phyloP scores from a whole-genome alignment of 441 rosid genomes.

The Erodium texanum region DNA sequence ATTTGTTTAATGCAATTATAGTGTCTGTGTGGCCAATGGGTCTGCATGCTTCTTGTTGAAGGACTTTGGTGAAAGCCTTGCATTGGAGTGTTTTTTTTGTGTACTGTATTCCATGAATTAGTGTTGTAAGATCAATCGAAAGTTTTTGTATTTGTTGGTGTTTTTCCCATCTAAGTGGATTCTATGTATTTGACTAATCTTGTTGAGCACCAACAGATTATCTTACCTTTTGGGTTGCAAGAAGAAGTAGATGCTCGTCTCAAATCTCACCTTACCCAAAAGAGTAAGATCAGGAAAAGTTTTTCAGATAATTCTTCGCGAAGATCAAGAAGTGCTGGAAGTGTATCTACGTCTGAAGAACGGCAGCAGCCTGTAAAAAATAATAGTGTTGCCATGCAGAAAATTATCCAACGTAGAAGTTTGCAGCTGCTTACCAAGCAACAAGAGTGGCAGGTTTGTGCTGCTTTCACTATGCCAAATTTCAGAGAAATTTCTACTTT shows the following conservation, averaged over 20 bases:
- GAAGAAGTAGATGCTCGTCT: conserved; percentile 86
- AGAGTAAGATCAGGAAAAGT: conserved; percentile 41
- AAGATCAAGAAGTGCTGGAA: conserved; percentile 20
- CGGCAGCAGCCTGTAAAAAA: conserved; percentile 42
- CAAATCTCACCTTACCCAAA: conserved; percentile 78
- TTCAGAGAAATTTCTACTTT: neutral
- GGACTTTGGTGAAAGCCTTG: neutral
- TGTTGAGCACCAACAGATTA: conserved; percentile 43
- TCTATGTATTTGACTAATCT: neutral
- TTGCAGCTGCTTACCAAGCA: conserved; percentile 86
- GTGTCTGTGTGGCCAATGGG: neutral
- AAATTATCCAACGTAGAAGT: conserved; percentile 79
- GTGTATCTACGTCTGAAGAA: conserved; percentile 26
- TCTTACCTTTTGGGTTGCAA: conserved; percentile 72
- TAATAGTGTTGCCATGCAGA: conserved; percentile 85
- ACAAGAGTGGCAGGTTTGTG: conserved; percentile 82
- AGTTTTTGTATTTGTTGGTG: neutral
- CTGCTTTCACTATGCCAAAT: neutral
- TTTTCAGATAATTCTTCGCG: conserved; percentile 17
- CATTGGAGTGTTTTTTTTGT: neutral
- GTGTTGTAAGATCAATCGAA: neutral
- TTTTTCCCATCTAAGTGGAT: neutral
- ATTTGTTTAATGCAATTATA: neutral
- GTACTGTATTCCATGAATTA: neutral
- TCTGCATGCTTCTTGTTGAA: neutral